phyloP scores from a whole-genome alignment of 495 filamentous ascomycete species.

The Penicillium waksmanii region DNA sequence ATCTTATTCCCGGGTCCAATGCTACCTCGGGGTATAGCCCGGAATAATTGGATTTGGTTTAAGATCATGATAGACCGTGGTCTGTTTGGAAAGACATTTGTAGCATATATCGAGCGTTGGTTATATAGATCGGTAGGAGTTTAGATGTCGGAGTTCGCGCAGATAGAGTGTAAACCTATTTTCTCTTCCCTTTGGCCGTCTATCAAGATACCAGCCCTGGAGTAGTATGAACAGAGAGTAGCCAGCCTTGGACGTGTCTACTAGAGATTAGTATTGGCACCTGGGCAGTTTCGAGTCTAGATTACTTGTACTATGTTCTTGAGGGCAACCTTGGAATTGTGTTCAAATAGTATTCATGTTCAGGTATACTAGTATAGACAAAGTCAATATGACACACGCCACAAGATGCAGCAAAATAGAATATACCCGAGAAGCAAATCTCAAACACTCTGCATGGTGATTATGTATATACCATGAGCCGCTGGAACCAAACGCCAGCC shows the following conservation, averaged over 20 bases:
- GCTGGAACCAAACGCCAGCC: constrained; percentile 5
- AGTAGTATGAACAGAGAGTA: no score
- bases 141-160: not conserved
- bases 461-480: not conserved
- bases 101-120: not conserved
- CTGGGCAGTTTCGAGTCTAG: no score
- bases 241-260: no score
- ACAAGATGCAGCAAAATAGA: not conserved
- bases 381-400: constrained; percentile 3
- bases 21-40: not conserved
- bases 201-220: no score
- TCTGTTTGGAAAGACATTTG: not conserved
- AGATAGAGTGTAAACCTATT: no score
- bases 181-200: no score
- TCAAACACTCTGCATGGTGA: not conserved
- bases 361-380: not conserved
- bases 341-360: not conserved
- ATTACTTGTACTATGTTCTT: no score
- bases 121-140: not conserved
- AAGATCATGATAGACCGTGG: not conserved
- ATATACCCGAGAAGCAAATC: not conserved
- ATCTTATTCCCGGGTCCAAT: constrained; percentile 1
- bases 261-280: no score
- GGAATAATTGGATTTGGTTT: not conserved
- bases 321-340: not conserved